Base-by-base conservation (phyloP, 2,329 filamentous ascomycete genomes). In the Lachnellula arida region DNA sequence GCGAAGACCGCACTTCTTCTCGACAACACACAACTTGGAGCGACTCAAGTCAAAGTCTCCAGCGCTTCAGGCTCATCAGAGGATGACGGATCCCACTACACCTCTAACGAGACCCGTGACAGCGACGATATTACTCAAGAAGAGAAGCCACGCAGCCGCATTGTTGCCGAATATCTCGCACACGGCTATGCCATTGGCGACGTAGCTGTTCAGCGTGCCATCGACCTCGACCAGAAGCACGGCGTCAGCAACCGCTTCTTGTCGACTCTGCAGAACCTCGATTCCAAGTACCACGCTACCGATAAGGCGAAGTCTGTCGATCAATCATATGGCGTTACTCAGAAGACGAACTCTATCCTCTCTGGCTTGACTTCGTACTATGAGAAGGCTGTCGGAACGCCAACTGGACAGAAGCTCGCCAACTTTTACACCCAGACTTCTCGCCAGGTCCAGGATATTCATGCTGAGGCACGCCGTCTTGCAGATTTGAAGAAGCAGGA, bases 1-100 rank as follows among this genome's bases (percentile, higher is more conserved):
- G 92, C 93, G 58, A 97, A 96, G 80, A 99, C 94, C 22, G 94
- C 94, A 25, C 88, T 97, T 42, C 88, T 99, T 57, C 86, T 99
- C 62, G 93, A 97, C 77, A 95, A 96, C 80, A 99, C 94, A 52
- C 89, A 96, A 75, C 88, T 99, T 50, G 92, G 92, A 61, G 77
- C 87, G 57, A 90, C 92, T 64, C 85, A 94, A 69, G 95, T 99
- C 70, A 80, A 84, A 55, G 82, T 91, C 49, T 82, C 86, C 44
- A 81, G 85, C 62, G 81, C 82, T 50, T 78, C 87, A 61, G 86
- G 85, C 62, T 75, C 82, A 51, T 77, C 79, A 51, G 81, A 82
- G 50, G 79, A 81, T 48, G 84, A 88, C 62, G 76, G 78, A 53
- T 75, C 82, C 48, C 77, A 79, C 59, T 78, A 77, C 58, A 76